phyloP scores from a whole-genome alignment of 2,329 filamentous ascomycete genomes.

The Nemania abortiva region DNA sequence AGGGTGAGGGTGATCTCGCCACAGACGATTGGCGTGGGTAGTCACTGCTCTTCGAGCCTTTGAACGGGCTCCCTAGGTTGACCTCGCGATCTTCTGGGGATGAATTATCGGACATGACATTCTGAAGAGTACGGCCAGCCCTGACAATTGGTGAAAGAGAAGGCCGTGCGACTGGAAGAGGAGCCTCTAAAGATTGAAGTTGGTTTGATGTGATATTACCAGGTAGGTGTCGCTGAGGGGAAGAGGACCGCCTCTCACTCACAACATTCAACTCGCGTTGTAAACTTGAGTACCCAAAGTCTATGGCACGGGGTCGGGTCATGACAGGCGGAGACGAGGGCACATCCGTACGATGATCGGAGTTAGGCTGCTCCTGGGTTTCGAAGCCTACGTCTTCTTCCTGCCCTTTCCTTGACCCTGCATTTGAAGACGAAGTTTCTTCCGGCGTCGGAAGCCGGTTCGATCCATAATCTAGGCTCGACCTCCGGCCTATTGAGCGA shows the following conservation, averaged over 20 bases:
- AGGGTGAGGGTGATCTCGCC: constrained; percentile 45
- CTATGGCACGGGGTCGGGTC: constrained; percentile 44
- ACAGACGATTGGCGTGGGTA: constrained; percentile 44
- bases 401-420: constrained; percentile 49
- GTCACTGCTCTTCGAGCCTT: constrained; percentile 53
- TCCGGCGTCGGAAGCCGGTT: constrained; percentile 66
- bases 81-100: constrained; percentile 65
- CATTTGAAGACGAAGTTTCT: constrained; percentile 57
- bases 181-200: constrained; percentile 43
- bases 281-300: constrained; percentile 42
- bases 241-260: constrained; percentile 41
- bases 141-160: constrained; percentile 69
- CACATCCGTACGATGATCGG: constrained; percentile 45
- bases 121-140: constrained; percentile 67
- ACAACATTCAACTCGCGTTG: constrained; percentile 43
- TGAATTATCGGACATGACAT: constrained; percentile 69
- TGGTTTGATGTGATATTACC: constrained; percentile 39
- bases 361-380: constrained; percentile 28
- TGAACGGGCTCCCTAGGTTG: constrained; percentile 68
- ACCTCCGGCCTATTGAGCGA: constrained; percentile 50
- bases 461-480: constrained; percentile 53
- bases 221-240: constrained; percentile 41
- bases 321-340: constrained; percentile 54
- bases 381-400: constrained; percentile 43
- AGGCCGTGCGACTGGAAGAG: constrained; percentile 40